Conservation (phyloP, 2,329 filamentous ascomycete species). For the Parafenestella ontariensis region DNA sequence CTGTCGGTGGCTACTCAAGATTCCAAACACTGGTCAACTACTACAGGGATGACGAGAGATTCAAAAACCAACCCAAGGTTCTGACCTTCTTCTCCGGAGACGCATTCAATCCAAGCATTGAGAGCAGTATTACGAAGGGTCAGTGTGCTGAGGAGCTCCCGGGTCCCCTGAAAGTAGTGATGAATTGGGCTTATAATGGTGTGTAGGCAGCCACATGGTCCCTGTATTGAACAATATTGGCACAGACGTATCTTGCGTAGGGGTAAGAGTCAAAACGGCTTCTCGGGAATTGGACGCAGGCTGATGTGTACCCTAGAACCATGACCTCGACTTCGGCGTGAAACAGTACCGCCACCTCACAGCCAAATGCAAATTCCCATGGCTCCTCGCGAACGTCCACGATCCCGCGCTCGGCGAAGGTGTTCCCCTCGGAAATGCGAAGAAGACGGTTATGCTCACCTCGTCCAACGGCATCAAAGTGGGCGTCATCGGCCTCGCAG, state of each 20-base stretch:
- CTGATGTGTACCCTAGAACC: slow-evolving; percentile 65
- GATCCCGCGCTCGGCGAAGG: slow-evolving; percentile 80
- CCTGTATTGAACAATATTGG: slow-evolving; percentile 79
- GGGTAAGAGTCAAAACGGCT: slow-evolving; percentile 61
- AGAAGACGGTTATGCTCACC: slow-evolving; percentile 77
- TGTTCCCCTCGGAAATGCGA: slow-evolving; percentile 77
- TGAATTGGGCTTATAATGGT: background rate
- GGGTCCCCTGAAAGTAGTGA: background rate
- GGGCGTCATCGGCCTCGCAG: slow-evolving; percentile 83
- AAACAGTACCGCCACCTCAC: slow-evolving; percentile 77
- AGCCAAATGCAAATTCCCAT: slow-evolving; percentile 81
- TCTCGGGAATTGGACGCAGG: background rate
- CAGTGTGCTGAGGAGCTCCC: background rate
- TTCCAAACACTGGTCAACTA: slow-evolving; percentile 81
- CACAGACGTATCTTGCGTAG: slow-evolving; percentile 82
- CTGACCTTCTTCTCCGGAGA: slow-evolving; percentile 90
- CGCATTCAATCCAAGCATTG: slow-evolving; percentile 89
- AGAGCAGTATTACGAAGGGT: slow-evolving; percentile 89
- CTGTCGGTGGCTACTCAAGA: slow-evolving; percentile 79
- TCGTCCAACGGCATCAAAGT: slow-evolving; percentile 85
- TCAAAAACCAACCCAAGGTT: slow-evolving; percentile 67
- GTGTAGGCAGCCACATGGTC: slow-evolving; percentile 79
- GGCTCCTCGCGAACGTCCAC: slow-evolving; percentile 87
- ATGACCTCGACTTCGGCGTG: slow-evolving; percentile 92
- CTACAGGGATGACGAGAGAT: slow-evolving; percentile 71